phyloP scores from a whole-genome alignment of 352 stramenopile species.

The Peronospora tabacina region DNA sequence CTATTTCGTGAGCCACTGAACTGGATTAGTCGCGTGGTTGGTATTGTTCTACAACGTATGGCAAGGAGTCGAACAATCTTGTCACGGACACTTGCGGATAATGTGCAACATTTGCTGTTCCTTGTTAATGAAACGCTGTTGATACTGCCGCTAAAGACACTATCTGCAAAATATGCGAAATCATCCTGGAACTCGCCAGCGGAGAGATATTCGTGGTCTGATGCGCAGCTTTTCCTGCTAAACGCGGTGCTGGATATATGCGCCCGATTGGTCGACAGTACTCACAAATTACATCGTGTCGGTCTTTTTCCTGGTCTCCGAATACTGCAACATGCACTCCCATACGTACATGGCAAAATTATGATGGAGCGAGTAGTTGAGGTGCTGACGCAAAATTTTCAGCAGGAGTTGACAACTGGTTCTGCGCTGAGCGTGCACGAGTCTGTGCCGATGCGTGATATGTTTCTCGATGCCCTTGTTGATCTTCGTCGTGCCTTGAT shows the following conservation, averaged over 20 bases:
- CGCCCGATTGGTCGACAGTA: conserved; percentile 63
- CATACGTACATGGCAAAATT: conserved; percentile 27
- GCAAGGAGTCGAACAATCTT: conserved; percentile 67
- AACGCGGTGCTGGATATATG: conserved; percentile 69
- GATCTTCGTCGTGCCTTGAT: conserved; percentile 59
- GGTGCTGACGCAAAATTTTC: conserved; percentile 55
- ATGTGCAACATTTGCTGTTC: conserved; percentile 66
- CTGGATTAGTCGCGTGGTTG: conserved; percentile 56
- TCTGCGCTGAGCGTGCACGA: conserved; percentile 66
- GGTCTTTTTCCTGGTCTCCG: conserved; percentile 60
- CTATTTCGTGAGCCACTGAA: conserved; percentile 43
- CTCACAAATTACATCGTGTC: conserved; percentile 66
- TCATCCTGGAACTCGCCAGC: not conserved
- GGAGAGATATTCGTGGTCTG: conserved; percentile 41
- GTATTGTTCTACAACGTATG: conserved; percentile 74
- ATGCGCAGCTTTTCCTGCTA: conserved; percentile 61
- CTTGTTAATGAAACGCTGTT: conserved; percentile 63
- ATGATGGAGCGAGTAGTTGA: conserved; percentile 54
- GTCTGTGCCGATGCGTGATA: conserved; percentile 51
- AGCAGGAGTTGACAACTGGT: conserved; percentile 67
- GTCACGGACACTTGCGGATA: conserved; percentile 61
- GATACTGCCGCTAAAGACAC: conserved; percentile 20
- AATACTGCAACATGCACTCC: conserved; percentile 53
- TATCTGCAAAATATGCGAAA: not conserved
- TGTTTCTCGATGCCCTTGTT: conserved; percentile 70